Base-by-base conservation (phyloP, 495 filamentous ascomycete species). In the Aspergillus sclerotiicarbonarius region DNA sequence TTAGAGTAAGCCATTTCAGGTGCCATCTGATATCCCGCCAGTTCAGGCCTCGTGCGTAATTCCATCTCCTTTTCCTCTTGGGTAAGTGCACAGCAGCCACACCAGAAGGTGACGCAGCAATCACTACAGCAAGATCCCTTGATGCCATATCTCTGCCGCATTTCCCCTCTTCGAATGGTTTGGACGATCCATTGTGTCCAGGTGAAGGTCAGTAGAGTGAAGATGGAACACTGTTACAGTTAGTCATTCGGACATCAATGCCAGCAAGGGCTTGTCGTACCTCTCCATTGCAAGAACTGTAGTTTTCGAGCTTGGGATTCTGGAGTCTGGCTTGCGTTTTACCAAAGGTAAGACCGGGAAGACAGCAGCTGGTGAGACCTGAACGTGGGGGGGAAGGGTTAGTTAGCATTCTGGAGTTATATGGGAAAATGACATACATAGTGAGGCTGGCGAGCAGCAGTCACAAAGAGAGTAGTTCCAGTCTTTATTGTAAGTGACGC, bases 51-150 rank as follows among this genome's bases (percentile, higher is more conserved):
- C 2, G 57, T 51, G 9, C 65, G 51, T 35, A 64, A 35, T 56
- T 66, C 57, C 30, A 77, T 62, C 58, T 85, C 82, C 65, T 83
- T 82, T 58, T 82, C 79, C 25, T 78, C 71, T 60, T 84, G 82
- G 13, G 80, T 71, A 21, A 82, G 60, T 13, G 75, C 74, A 76
- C 84, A 87, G 54, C 79, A 76, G 53, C 53, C 32, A 57, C 76
- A 80, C 67, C 76, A 85, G 66, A 68, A 79, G 29, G 69, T 66
- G 8, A 68, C 66, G 55, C 77, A 77, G 67, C 74, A 82, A 62
- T 86, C 84, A 49, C 61, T 72, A 66, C 71, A 72, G 13, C 65
- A 72, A 53, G 71, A 73, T 39, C 83, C 81, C 16, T 78, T 60
- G 66, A 87, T 80, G 45, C 72, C 63, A 62, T 79, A 80, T 25